Evolutionary conservation across 2,329 filamentous ascomycete species (phyloP).

Genomic region (Phyllosticta citriasiana): DNA sequence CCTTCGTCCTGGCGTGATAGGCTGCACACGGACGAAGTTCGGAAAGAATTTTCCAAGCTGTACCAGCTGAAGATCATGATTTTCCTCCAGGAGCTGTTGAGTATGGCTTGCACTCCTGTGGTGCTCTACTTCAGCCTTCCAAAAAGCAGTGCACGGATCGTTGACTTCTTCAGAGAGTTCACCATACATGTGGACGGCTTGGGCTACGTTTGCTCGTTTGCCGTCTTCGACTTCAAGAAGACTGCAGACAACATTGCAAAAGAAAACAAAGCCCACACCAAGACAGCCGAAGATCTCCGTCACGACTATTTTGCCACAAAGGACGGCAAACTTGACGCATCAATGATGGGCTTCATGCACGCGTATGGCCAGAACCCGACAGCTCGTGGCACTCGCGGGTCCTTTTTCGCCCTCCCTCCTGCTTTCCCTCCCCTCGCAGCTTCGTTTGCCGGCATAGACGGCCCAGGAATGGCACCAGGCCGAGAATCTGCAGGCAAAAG

Average conservation of each 20-base stretch:
- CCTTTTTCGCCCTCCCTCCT: conserved; percentile 4
- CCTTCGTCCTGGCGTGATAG: conserved; percentile 81
- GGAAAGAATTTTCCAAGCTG: conserved; percentile 76
- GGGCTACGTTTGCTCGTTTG: conserved; percentile 93
- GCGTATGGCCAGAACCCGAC: conserved; percentile 50
- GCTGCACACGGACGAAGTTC: conserved; percentile 90
- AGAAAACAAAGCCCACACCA: conserved; percentile 35
- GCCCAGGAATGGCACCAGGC: background rate
- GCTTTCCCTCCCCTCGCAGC: conserved; percentile 2
- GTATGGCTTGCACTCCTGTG: conserved; percentile 85
- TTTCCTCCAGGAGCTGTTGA: conserved; percentile 83
- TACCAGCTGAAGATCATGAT: conserved; percentile 91
- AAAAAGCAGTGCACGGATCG: conserved; percentile 79
- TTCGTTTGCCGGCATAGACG: background rate
- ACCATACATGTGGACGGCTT: conserved; percentile 94
- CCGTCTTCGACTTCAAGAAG: conserved; percentile 93
- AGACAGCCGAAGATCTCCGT: conserved; percentile 48
- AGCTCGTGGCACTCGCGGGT: background rate
- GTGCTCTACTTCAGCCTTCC: conserved; percentile 80
- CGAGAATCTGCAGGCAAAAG: background rate
- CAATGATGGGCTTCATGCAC: conserved; percentile 88
- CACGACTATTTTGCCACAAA: conserved; percentile 93
- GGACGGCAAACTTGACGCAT: conserved; percentile 97
- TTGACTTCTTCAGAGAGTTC: conserved; percentile 97
- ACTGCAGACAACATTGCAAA: conserved; percentile 48